A percentile compares a stretch with the other conserved stretches of the same genome.
Conservation (phyloP, 1,284 basidiomycete species). For the Peniophora sp. region DNA sequence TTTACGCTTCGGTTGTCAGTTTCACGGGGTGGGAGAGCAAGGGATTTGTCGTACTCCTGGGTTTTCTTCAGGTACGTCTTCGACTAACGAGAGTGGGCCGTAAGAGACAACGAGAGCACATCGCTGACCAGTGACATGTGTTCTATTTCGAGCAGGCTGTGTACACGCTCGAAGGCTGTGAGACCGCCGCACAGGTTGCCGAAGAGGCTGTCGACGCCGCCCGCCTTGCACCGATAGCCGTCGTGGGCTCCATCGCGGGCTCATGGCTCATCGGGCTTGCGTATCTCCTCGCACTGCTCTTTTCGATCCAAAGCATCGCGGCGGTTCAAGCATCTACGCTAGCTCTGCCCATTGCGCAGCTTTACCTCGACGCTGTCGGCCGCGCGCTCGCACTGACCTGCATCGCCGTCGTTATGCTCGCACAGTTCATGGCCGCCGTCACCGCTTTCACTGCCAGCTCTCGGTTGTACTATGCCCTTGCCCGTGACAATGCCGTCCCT, state of each 20-base stretch:
- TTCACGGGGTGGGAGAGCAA: constrained; percentile 48
- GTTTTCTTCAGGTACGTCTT: constrained; percentile 41
- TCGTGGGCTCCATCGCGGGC: constrained; percentile 48
- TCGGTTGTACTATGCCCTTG: constrained; percentile 47
- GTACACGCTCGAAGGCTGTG: constrained; percentile 56
- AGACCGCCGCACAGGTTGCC: constrained; percentile 55
- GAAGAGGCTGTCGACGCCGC: constrained; percentile 53
- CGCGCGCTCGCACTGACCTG: constrained; percentile 40
- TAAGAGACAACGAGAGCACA: too few relatives aligned
- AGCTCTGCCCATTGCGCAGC: constrained; percentile 51
- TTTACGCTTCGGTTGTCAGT: constrained; percentile 19
- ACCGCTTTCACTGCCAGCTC: constrained; percentile 57
- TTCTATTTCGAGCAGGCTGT: constrained; percentile 32
- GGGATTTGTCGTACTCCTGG: constrained; percentile 52
- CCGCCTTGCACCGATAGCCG: constrained; percentile 46
- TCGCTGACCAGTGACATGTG: too few relatives aligned
- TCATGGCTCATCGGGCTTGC: constrained; percentile 53
- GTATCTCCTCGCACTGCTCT: constrained; percentile 54
- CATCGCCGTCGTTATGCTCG: constrained; percentile 39
- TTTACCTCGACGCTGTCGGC: constrained; percentile 50
- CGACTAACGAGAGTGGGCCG: background rate
- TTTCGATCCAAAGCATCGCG: constrained; percentile 46
- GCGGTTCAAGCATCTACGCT: constrained; percentile 40
- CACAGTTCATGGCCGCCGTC: constrained; percentile 50
- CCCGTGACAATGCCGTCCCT: constrained; percentile 43